phyloP scores from a whole-genome alignment of 2,329 filamentous ascomycete species.

The Bipolaris cookei region DNA sequence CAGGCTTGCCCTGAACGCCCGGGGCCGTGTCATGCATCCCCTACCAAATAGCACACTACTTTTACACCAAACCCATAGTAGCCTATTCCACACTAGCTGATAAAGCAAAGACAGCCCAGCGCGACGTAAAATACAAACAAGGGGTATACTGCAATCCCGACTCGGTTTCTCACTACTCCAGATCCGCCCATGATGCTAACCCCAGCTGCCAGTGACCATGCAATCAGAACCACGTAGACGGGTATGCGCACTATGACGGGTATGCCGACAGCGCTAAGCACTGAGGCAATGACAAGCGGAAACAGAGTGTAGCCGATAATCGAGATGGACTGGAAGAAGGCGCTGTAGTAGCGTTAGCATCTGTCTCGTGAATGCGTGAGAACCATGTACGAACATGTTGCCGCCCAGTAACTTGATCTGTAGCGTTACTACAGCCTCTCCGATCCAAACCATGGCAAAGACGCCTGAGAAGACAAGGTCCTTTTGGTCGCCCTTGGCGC shows the following conservation, averaged over 20 bases:
- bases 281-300: slow-evolving; percentile 88
- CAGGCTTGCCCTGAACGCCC: slow-evolving; percentile 13
- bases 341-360: slow-evolving; percentile 63
- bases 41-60: neutral
- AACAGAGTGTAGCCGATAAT: slow-evolving; percentile 99
- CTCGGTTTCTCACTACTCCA: slow-evolving; percentile 92
- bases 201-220: slow-evolving; percentile 92
- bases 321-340: slow-evolving; percentile 96
- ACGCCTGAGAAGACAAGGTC: slow-evolving; percentile 93
- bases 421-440: slow-evolving; percentile 93
- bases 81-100: slow-evolving; percentile 67
- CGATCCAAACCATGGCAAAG: slow-evolving; percentile 96
- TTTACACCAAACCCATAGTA: slow-evolving; percentile 12
- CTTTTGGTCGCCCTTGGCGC: slow-evolving; percentile 78
- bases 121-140: slow-evolving; percentile 94
- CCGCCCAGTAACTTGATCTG: slow-evolving; percentile 97
- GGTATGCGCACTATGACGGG: slow-evolving; percentile 84
- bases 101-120: slow-evolving; percentile 93
- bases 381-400: slow-evolving; percentile 77
- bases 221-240: slow-evolving; percentile 84
- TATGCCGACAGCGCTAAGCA: slow-evolving; percentile 83
- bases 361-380: neutral
- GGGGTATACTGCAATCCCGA: slow-evolving; percentile 92
- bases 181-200: slow-evolving; percentile 96
- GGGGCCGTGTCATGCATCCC: slow-evolving; percentile 8